Conservation (phyloP, 2,329 filamentous ascomycete species). For the Aspergillus uvarum region DNA sequence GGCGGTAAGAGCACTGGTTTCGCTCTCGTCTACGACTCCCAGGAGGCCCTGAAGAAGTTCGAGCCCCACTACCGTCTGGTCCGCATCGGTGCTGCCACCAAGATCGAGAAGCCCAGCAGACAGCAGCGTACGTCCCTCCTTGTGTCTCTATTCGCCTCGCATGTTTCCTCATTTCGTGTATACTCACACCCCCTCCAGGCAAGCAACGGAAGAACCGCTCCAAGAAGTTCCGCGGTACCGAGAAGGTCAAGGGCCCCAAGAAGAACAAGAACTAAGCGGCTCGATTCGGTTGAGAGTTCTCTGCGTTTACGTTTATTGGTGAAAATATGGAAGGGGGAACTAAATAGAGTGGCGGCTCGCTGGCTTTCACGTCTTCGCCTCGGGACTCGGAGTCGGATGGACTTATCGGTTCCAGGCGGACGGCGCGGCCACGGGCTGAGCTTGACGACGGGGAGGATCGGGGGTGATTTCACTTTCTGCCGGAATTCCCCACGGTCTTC, state of each 20-base stretch:
- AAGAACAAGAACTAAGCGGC: conserved; percentile 77
- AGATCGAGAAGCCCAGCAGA: conserved; percentile 96
- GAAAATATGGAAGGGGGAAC: conserved; percentile 15
- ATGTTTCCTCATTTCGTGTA: not conserved
- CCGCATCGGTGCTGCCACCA: conserved; percentile 85
- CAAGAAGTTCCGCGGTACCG: conserved; percentile 97
- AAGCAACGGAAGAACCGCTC: conserved; percentile 99
- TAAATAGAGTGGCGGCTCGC: conserved; percentile 20
- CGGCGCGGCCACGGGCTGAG: conserved; percentile 5
- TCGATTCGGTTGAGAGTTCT: conserved; percentile 27
- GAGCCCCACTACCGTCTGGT: conserved; percentile 97
- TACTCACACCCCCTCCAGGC: conserved; percentile 60
- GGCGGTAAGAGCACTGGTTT: conserved; percentile 99
- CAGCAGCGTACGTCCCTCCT: conserved; percentile 84
- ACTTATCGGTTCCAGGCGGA: not conserved
- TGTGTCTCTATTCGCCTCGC: not conserved
- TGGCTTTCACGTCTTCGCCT: conserved; percentile 8
- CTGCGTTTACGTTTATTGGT: conserved; percentile 29
- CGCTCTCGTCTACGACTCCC: conserved; percentile 96
- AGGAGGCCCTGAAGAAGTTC: conserved; percentile 99
- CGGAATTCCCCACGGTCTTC: not conserved
- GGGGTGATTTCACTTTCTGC: not conserved
- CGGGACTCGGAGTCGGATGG: conserved; percentile 3
- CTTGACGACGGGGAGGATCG: not conserved
- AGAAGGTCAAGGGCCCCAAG: conserved; percentile 97